Conservation (phyloP, 2,329 filamentous ascomycete species). For the Exophiala phaeomuriformis region DNA sequence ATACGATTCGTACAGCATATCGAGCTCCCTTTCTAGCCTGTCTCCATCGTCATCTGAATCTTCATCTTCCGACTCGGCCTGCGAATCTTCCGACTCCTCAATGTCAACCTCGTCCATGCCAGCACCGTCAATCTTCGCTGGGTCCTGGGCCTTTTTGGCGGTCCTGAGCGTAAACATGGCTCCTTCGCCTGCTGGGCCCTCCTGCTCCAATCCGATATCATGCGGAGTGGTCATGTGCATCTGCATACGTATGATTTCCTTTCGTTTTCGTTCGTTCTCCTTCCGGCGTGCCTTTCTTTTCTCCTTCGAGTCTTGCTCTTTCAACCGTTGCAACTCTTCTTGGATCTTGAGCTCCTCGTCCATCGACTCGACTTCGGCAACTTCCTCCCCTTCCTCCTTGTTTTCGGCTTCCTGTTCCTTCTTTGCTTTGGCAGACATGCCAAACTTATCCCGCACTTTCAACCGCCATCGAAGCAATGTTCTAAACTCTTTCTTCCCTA, state of each 20-base stretch:
- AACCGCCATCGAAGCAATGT: constrained; percentile 81
- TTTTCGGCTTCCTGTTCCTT: constrained; percentile 35
- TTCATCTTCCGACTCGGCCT: constrained; percentile 57
- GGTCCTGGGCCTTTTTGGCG: constrained; percentile 66
- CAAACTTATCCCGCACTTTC: constrained; percentile 82
- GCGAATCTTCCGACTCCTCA: constrained; percentile 48
- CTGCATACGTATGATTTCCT: constrained; percentile 92
- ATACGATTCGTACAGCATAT: constrained; percentile 79
- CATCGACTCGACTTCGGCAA: constrained; percentile 79
- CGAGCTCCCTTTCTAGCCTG: constrained; percentile 72
- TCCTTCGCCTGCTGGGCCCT: constrained; percentile 68
- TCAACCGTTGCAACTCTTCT: constrained; percentile 73
- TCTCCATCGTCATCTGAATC: constrained; percentile 73
- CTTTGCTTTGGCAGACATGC: constrained; percentile 50
- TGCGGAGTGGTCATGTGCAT: constrained; percentile 93
- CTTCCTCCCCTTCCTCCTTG: constrained; percentile 56
- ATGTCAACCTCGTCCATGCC: constrained; percentile 63
- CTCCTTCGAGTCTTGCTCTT: constrained; percentile 66
- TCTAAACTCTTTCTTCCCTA: constrained; percentile 93
- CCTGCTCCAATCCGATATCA: constrained; percentile 89
- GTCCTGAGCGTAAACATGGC: constrained; percentile 80
- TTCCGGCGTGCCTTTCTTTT: constrained; percentile 77
- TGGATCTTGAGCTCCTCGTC: constrained; percentile 90
- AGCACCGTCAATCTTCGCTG: constrained; percentile 63
- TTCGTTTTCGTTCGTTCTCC: constrained; percentile 90